phyloP scores from a whole-genome alignment of 441 rosid genomes.

The Hura crepitans region DNA sequence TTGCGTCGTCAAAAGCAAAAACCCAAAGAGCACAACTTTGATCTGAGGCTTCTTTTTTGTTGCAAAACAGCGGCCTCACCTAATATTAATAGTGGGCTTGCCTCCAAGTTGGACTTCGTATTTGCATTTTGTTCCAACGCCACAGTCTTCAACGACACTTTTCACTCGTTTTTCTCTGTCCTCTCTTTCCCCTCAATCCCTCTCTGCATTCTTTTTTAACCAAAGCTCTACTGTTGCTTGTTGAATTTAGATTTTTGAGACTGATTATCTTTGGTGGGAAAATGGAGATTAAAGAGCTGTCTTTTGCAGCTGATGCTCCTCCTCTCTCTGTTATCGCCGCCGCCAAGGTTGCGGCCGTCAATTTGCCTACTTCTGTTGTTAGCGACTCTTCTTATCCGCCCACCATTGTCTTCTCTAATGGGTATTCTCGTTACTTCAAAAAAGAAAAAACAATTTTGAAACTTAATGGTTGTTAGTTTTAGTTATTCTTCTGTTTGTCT shows the following conservation, averaged over 20 bases:
- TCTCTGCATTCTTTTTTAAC: neutral
- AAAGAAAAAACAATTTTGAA: neutral
- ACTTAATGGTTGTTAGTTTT: neutral
- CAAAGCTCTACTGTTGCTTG: neutral
- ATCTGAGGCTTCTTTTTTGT: neutral
- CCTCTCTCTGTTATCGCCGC: conserved; percentile 55
- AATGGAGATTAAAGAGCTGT: conserved; percentile 40
- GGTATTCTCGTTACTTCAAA: conserved; percentile 31
- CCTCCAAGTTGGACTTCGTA: neutral
- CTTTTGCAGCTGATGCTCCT: conserved; percentile 42
- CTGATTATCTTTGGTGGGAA: neutral
- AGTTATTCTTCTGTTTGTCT: no score
- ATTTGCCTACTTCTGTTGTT: conserved; percentile 23
- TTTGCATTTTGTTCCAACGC: neutral
- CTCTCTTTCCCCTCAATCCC: neutral
- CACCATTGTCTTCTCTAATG: conserved; percentile 44
- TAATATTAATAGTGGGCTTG: conserved; percentile 1
- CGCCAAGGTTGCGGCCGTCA: conserved; percentile 40
- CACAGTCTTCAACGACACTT: neutral
- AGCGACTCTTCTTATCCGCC: conserved; percentile 34
- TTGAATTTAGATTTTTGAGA: neutral
- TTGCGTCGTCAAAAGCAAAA: no score
- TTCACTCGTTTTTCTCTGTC: neutral
- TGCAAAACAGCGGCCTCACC: neutral
- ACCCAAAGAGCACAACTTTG: no score